These are phyloP conservation scores for Mortierella sp. DNA, from an alignment of 371 early-diverging fungal genomes.

Conservation along the genomic window DNA sequence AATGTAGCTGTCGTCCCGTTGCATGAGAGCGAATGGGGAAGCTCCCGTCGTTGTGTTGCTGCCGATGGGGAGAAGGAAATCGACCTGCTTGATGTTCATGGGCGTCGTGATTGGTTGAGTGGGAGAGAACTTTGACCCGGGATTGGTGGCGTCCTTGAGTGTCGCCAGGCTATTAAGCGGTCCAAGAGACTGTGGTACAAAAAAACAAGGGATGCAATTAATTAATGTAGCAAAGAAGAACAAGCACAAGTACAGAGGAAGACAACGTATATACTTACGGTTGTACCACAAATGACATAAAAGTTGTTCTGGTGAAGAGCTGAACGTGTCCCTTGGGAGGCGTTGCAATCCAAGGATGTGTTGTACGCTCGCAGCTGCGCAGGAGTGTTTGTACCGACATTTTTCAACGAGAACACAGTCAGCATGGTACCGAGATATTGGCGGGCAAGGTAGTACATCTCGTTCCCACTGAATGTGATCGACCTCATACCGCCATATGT, in stretches of 20 bases:
- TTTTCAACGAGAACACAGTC: not conserved
- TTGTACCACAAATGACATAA: not conserved
- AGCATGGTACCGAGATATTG: not conserved
- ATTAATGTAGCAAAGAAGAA: not conserved
- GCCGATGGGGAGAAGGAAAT: not conserved
- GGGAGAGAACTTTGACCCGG: not conserved
- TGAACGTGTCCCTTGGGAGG: not conserved
- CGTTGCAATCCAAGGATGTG: not conserved
- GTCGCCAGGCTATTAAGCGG: not conserved
- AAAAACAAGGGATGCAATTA: not conserved
- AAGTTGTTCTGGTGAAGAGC: not conserved
- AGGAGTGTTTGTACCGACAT: not conserved
- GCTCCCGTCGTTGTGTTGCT: not conserved
- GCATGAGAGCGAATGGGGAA: not conserved
- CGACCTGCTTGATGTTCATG: not conserved
- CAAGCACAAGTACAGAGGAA: not conserved
- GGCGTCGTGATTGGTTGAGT: not conserved
- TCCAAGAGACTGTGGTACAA: not conserved
- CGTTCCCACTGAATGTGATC: not conserved
- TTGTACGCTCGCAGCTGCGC: not conserved
- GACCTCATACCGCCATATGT: not conserved
- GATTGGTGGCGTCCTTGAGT: not conserved
- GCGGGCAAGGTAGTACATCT: conserved; percentile 12
- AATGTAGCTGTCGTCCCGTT: not conserved
- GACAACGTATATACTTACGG: not conserved